A percentile compares a stretch with the other conserved stretches of the same genome.
Conservation (phyloP, 306 rosid genomes). For the Corylus heterophylla region DNA sequence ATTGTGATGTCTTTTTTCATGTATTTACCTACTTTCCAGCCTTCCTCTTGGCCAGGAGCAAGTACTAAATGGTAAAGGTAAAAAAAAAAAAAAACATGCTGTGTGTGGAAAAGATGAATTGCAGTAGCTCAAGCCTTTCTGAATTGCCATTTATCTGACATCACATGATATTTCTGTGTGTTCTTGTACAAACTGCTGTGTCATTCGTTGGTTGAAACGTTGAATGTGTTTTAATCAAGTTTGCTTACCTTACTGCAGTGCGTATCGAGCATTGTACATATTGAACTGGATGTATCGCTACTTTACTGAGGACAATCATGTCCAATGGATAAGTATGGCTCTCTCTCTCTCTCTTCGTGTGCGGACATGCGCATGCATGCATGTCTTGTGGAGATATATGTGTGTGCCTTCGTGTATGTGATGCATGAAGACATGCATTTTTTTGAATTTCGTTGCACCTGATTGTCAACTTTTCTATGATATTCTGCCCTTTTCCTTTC, state of each 20-base stretch:
- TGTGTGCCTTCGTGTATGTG: background rate
- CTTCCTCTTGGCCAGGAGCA: background rate
- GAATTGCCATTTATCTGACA: background rate
- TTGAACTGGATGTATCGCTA: conserved; percentile 40
- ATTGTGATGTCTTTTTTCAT: background rate
- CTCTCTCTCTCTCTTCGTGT: background rate
- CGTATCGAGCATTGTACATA: conserved; percentile 34
- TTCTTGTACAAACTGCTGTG: background rate
- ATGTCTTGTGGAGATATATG: background rate
- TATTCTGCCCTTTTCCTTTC: background rate
- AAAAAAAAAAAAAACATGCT: too few relatives aligned
- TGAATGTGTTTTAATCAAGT: background rate
- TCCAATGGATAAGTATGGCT: conserved; percentile 38
- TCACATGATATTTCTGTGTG: background rate
- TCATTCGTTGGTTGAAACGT: background rate
- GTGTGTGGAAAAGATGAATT: background rate
- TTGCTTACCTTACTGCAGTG: conserved; percentile 21
- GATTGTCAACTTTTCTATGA: background rate
- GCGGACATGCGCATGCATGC: background rate
- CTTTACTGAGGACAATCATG: conserved; percentile 28
- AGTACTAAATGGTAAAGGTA: too few relatives aligned
- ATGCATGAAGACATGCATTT: background rate
- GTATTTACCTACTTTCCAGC: background rate
- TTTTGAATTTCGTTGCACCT: background rate
- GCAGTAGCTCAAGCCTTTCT: background rate